A percentile compares a stretch with the other conserved stretches of the same genome.
Conservation (phyloP, 768 basidiomycete species). For the Amanita thiersii region DNA sequence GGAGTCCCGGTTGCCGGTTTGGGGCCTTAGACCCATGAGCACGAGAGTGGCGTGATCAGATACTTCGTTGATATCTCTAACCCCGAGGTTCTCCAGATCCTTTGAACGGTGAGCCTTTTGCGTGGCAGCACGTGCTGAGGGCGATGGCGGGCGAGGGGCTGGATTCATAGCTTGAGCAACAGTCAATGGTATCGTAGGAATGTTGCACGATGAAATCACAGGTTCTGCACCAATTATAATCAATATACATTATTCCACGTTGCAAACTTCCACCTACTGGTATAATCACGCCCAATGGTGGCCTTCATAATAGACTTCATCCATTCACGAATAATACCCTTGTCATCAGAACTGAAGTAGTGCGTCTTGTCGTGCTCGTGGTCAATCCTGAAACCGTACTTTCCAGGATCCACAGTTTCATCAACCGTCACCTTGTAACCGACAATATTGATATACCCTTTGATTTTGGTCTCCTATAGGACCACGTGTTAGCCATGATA, state of each 20-base stretch:
- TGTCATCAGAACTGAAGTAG: constrained; percentile 89
- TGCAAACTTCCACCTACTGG: constrained; percentile 43
- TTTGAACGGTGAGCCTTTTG: constrained; percentile 83
- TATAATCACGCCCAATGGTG: constrained; percentile 90
- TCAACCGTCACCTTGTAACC: constrained; percentile 94
- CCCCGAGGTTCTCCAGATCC: constrained; percentile 81
- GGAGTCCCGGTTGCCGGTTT: constrained; percentile 22
- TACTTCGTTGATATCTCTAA: constrained; percentile 80
- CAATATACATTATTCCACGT: constrained; percentile 9
- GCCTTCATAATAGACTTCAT: constrained; percentile 99
- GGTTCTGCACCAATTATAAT: constrained; percentile 46
- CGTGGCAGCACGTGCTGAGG: constrained; percentile 76
- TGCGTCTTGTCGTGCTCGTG: constrained; percentile 85
- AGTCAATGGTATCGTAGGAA: constrained; percentile 90
- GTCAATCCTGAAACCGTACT: constrained; percentile 91
- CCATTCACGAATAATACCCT: constrained; percentile 83
- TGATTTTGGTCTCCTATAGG: constrained; percentile 87
- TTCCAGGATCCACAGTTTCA: constrained; percentile 85
- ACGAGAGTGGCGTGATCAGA: constrained; percentile 74
- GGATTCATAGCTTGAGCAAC: constrained; percentile 98
- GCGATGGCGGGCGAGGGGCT: constrained; percentile 90
- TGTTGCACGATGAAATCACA: constrained; percentile 93
- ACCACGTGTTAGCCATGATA: constrained; percentile 3
- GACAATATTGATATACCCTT: constrained; percentile 88
- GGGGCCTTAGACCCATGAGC: constrained; percentile 49